Base-by-base conservation (phyloP, 2,329 filamentous ascomycete genomes). In the Paecilomyces niveus region DNA sequence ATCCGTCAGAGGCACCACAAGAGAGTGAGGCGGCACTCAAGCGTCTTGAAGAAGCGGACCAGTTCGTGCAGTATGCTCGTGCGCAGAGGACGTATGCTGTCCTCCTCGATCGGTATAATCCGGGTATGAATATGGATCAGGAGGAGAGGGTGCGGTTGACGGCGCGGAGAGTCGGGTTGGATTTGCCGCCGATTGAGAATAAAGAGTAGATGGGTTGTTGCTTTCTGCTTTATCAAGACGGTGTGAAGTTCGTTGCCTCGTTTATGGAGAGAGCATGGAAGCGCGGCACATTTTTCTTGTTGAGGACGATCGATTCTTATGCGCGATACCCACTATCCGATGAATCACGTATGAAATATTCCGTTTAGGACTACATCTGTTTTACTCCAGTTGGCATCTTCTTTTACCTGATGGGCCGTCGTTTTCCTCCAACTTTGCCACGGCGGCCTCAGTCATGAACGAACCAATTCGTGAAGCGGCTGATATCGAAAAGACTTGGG, bases 81-180 rank as follows among this genome's bases (percentile, higher is more conserved):
- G 88, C 92, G n/a, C 94, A 99, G 79, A 82, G 92, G 56, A 84
- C 85, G 71, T 97, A 97, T 73, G 83, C 85, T 26, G 87, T 85
- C 15, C 78, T 97, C 51, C 74, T 97, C 39, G 92, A 97, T 76
- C 83, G 92, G 66, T 97, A 99, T 76, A 97, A 97, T 74, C 92
- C 92, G 0, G 92, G 92, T 18, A 90, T 95, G 85, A 84, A 85
- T 64, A 90, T 96, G 88, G 85, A 89, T 71, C 86, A 95, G 75
- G 82, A 86, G 70, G 92, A 97, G 78, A 82, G 90, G 61, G 86
- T 97, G 50, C 79, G 90, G 59, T 78, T 97, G 78, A 89, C 89
- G 57, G 94, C 94, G 8, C 81, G 91, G 75, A 85, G 90, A 70
- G 92, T 97, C 49, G 94, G 93, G 18, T 91, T 97, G 88, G 83